Base-by-base conservation (phyloP, 257 asterid species). In the Petunia secreta region DNA sequence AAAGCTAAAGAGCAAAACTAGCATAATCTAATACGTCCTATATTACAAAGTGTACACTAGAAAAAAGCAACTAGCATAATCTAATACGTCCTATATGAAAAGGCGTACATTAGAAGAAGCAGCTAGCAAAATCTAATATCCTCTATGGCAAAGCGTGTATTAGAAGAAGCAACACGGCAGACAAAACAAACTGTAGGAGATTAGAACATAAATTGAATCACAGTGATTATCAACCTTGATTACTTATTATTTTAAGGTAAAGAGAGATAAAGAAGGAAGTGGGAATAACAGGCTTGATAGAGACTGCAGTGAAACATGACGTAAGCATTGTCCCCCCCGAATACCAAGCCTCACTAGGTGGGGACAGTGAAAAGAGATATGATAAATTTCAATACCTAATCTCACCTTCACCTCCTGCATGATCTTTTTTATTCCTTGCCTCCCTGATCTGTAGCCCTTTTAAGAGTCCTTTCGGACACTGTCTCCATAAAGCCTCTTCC, bases 261-360 rank as follows among this genome's bases (percentile, higher is more conserved):
- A 46, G 48, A 75, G 85, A 80, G 64, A 77, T 80, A 63, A 85
- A 81, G 82, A 48, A 81, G 82, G 83, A 84, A 85, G 92, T 88
- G 89, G 91, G 92, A 91, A 91, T 88, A 89, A 84, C 80, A 83
- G 88, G 82, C 89, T 84, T 62, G 85, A 87, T 80, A 87, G 75
- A 60, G 82, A 86, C 89, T 85, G 87, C 83, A 77, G 89, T 83
- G 85, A 85, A 85, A 78, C 84, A 82, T 94, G 97, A 91, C 82
- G 84, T 77, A 86, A 87, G 82, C 89, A 82, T 84, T 84, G 82
- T 89, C 81, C 85, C 86, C 86, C 82, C 80, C 66, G 81, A 84
- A 84, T 78, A 84, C 87, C 80, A 85, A 87, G 83, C 91, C 87
- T 85, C 90, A 86, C 88, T 79, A 69, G 87, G 94, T 87, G 90